Base-by-base conservation (phyloP, 192 early-diverging fungal genomes). In the Coemansia sp. region DNA sequence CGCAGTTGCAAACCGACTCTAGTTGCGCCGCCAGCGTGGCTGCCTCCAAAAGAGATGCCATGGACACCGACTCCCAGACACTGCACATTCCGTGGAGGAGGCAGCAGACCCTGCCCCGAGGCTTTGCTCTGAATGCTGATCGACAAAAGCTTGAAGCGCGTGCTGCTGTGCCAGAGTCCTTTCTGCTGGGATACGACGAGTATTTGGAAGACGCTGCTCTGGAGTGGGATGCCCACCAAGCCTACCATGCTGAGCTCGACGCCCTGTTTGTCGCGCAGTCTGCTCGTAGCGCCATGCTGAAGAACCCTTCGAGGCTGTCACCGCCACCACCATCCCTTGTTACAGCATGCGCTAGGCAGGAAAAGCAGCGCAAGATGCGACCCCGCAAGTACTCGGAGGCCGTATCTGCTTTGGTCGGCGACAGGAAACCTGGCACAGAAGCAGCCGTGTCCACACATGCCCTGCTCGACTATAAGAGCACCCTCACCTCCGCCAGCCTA, bases 191-290 rank as follows among this genome's bases (percentile, higher is more conserved):
- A 6, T 79, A 79, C 41, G 80, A 81, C 31, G 76, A 59, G 41
- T 84, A 84, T 33, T 66, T 84, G 23, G 66, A 69, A 29, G 83
- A 84, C 36, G 80, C 80, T 15, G 77, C 71, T 32, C 60, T 63
- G 8, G 70, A 65, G 13, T 79, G 77, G 77, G 71, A 74, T 14
- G 22, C 57, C 0, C 77, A 79, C 53, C 46, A 62, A 27, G 27
- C 59, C 3, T 79, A 79, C 40, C 77, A 79, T 26, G 41, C 56
- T 8, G 65, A 73, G 33, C 33, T 74, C 9, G 70, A 74, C 8
- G 65, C 66, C 5, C 53, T 73, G 22, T 57, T 62, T 62, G 65
- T 58, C 9, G 66, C 60, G n/a, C 60, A 75, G 40, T 48, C 70
- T 1, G 59, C 64, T 15, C 41, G 64, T 35, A 58, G 39, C n/a